phyloP scores from a whole-genome alignment of 2,329 filamentous ascomycete species.

The Epichloe brachyelytri region DNA sequence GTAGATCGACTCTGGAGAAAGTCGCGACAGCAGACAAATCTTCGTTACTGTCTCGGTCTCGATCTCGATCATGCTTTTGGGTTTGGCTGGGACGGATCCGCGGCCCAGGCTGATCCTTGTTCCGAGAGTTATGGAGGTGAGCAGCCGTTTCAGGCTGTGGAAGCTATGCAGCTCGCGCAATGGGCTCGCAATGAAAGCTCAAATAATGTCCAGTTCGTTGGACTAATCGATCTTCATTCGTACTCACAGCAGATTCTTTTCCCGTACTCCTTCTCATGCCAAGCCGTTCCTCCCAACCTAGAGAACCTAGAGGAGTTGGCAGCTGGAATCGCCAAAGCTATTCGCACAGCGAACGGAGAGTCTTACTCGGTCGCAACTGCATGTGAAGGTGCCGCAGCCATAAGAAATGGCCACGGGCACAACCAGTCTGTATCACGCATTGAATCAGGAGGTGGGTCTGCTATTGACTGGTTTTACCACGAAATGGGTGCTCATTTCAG shows the following conservation, averaged over 20 bases:
- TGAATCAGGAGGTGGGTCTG: conserved; percentile 69
- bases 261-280: conserved; percentile 80
- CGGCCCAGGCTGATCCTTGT: conserved; percentile 63
- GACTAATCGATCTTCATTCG: conserved; percentile 79
- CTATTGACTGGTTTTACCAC: conserved; percentile 92
- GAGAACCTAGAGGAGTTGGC: conserved; percentile 90
- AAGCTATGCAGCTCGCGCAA: conserved; percentile 59
- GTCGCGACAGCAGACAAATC: conserved; percentile 70
- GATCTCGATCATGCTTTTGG: conserved; percentile 83
- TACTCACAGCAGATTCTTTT: conserved; percentile 94
- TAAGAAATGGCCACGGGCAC: conserved; percentile 10
- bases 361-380: conserved; percentile 68
- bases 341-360: conserved; percentile 67
- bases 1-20: conserved; percentile 91
- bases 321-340: conserved; percentile 76
- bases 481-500: conserved; percentile 70
- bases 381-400: conserved; percentile 61
- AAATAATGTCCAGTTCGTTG: conserved; percentile 65
- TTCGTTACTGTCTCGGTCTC: conserved; percentile 74
- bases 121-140: conserved; percentile 83
- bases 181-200: conserved; percentile 76
- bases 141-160: conserved; percentile 68
- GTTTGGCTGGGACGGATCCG: conserved; percentile 66
- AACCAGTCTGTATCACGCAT: conserved; percentile 31
- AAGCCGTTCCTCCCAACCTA: conserved; percentile 62